phyloP scores from a whole-genome alignment of 2,329 filamentous ascomycete genomes.

The Fonsecaea monophora region DNA sequence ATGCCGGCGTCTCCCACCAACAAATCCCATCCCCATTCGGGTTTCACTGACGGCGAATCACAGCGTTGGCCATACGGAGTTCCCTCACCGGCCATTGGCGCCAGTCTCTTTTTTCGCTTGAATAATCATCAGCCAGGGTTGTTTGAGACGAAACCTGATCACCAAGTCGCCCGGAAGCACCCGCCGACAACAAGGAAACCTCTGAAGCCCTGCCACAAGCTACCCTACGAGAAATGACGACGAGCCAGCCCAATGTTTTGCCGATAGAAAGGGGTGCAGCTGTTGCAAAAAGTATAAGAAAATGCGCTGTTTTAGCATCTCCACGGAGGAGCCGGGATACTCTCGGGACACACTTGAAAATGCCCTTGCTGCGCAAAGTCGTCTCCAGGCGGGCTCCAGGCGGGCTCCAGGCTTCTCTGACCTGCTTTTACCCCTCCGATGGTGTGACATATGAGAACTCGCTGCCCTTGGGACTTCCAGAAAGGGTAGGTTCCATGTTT shows the following conservation, averaged over 20 bases:
- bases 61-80: neutral
- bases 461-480: neutral
- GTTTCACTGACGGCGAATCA: neutral
- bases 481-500: neutral
- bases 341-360: neutral
- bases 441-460: neutral
- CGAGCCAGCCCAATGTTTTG: neutral
- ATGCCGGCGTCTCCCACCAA: neutral
- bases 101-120: neutral
- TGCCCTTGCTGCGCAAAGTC: neutral
- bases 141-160: neutral
- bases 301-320: slow-evolving; percentile 8
- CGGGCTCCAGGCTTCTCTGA: neutral
- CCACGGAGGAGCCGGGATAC: slow-evolving; percentile 1
- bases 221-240: neutral
- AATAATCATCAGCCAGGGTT: neutral
- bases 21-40: neutral
- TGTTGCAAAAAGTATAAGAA: neutral
- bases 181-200: neutral
- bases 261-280: neutral
- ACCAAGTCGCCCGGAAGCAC: neutral
- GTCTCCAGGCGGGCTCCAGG: neutral
- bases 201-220: neutral
- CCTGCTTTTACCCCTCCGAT: neutral
- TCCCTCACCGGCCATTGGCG: neutral